A percentile compares a stretch with the other conserved stretches of the same genome.
These are phyloP conservation scores for Ensete glaucum DNA, from an alignment of 176 grass and related monocot genomes.

Conservation along the genomic window DNA sequence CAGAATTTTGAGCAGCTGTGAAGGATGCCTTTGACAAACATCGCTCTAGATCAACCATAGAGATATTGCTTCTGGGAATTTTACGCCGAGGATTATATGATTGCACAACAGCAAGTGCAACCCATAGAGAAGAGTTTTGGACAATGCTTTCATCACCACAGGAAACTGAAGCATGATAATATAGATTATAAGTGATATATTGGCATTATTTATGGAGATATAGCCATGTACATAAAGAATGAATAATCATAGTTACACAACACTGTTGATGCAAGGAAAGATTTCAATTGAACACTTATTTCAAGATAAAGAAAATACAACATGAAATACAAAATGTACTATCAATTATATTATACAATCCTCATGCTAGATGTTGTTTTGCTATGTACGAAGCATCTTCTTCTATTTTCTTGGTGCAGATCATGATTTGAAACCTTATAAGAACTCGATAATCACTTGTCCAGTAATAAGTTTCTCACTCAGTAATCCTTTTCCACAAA, in stretches of 20 bases:
- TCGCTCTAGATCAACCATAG: conserved; percentile 62
- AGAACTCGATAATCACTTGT: neutral
- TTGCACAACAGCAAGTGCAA: conserved; percentile 71
- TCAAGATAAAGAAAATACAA: too few relatives aligned
- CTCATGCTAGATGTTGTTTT: too few relatives aligned
- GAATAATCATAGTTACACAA: too few relatives aligned
- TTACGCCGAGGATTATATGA: conserved; percentile 85
- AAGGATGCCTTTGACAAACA: conserved; percentile 80
- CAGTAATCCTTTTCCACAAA: too few relatives aligned
- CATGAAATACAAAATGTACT: too few relatives aligned
- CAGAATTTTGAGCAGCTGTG: conserved; percentile 55
- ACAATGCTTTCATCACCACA: neutral
- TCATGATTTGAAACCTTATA: neutral
- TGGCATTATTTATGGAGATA: too few relatives aligned
- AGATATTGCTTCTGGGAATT: conserved; percentile 74
- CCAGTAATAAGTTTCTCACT: neutral
- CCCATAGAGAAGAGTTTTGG: conserved; percentile 41
- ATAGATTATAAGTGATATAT: neutral
- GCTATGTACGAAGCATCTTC: neutral
- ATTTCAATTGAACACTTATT: too few relatives aligned
- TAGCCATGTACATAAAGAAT: too few relatives aligned
- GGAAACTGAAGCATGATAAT: neutral
- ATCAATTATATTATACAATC: too few relatives aligned
- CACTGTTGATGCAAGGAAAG: too few relatives aligned
- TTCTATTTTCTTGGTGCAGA: neutral